phyloP scores from a whole-genome alignment of 805 yeast species.

The Candida ortonii region DNA sequence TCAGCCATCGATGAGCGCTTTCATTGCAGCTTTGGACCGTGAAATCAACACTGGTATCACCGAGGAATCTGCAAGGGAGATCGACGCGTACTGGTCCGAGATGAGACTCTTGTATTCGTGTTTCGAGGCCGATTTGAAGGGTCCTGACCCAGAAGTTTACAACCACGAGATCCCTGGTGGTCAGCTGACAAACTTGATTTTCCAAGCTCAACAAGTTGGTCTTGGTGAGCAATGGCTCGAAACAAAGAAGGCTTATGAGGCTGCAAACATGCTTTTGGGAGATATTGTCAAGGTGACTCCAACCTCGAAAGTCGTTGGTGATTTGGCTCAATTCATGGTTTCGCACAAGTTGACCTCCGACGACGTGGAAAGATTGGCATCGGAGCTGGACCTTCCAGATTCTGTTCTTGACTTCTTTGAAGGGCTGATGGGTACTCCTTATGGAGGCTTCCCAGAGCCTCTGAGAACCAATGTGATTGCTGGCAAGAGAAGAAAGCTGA shows the following conservation, averaged over 20 bases:
- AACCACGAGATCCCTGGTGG: slow-evolving; percentile 99
- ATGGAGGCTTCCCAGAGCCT: slow-evolving; percentile 99
- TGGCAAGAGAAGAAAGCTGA: slow-evolving; percentile 89
- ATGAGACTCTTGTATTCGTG: slow-evolving; percentile 95
- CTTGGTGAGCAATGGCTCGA: slow-evolving; percentile 95
- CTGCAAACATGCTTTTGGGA: slow-evolving; percentile 87
- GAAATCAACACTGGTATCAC: slow-evolving; percentile 72
- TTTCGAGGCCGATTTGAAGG: slow-evolving; percentile 97
- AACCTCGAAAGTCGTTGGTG: slow-evolving; percentile 99
- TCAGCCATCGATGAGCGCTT: slow-evolving; percentile 93
- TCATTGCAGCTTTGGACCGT: slow-evolving; percentile 89
- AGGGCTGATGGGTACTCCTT: slow-evolving; percentile 99
- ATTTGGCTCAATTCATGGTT: slow-evolving; percentile 99
- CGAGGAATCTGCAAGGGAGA: slow-evolving; percentile 65
- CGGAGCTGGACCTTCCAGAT: slow-evolving; percentile 95
- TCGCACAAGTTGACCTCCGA: slow-evolving; percentile 82
- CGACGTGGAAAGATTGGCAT: slow-evolving; percentile 85
- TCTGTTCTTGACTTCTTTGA: slow-evolving; percentile 97
- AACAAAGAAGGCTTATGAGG: slow-evolving; percentile 91
- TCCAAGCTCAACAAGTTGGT: slow-evolving; percentile 99
- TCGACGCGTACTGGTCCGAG: slow-evolving; percentile 98
- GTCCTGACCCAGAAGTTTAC: slow-evolving; percentile 99
- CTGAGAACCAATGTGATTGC: slow-evolving; percentile 85
- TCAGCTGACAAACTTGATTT: slow-evolving; percentile 92
- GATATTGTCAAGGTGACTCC: slow-evolving; percentile 99